phyloP scores from a whole-genome alignment of 805 yeast species.

The Naumovozyma dairenensis region DNA sequence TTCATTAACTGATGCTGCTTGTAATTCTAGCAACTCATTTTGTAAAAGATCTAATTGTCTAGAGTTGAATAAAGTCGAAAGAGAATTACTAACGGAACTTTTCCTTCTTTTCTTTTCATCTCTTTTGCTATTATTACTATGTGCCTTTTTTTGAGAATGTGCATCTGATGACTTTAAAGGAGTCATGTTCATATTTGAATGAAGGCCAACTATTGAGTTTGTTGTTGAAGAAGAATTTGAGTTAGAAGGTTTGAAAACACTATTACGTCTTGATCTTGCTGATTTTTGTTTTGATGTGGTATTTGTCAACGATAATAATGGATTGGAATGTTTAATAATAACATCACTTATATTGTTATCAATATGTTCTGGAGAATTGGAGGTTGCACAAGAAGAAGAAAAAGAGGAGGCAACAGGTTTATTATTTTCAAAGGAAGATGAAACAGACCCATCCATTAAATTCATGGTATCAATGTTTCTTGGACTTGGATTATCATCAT shows the following conservation, averaged over 20 bases:
- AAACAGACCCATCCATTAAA: neutral
- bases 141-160: neutral
- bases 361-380: too few species aligned
- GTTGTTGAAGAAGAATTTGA: too few species aligned
- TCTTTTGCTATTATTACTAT: neutral
- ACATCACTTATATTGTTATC: neutral
- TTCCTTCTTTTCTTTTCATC: neutral
- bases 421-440: neutral
- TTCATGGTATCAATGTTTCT: neutral
- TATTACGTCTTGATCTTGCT: neutral
- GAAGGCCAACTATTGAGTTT: too few species aligned
- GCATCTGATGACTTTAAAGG: too few species aligned
- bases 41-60: conserved; percentile 50
- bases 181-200: too few species aligned
- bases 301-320: neutral
- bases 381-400: too few species aligned
- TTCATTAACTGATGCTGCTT: too few species aligned
- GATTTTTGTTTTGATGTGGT: neutral
- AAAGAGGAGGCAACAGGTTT: too few species aligned
- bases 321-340: neutral
- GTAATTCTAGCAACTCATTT: neutral
- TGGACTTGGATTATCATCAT: neutral
- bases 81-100: conserved; percentile 30
- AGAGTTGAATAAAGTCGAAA: conserved; percentile 50
- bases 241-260: too few species aligned